Conservation (phyloP, 169 alveolate species). For the Babesia microti region DNA sequence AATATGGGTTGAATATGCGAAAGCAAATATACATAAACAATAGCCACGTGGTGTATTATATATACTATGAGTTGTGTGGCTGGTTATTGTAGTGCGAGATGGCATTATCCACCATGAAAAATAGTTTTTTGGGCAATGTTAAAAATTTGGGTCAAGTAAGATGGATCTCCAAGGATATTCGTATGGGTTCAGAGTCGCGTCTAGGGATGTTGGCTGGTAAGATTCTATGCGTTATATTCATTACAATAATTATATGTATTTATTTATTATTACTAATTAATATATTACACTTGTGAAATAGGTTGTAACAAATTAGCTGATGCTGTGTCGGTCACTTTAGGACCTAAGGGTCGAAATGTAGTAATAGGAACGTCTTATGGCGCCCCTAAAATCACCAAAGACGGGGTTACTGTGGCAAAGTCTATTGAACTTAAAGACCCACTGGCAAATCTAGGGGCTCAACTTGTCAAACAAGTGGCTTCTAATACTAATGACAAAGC, state of each 20-base stretch:
- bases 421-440: conserved; percentile 88
- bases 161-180: conserved; percentile 50
- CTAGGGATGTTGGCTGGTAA: conserved; percentile 58
- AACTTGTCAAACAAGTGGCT: conserved; percentile 93
- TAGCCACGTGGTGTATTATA: too few species aligned
- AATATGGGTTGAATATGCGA: too few species aligned
- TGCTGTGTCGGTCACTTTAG: conserved; percentile 97
- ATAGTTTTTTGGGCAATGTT: too few species aligned
- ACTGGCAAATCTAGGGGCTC: conserved; percentile 94
- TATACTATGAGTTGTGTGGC: too few species aligned
- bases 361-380: conserved; percentile 88
- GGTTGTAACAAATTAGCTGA: conserved; percentile 92
- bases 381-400: conserved; percentile 96
- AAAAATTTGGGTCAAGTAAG: conserved; percentile 24
- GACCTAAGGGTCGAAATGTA: conserved; percentile 98
- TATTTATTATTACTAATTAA: too few species aligned
- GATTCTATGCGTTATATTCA: neutral
- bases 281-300: too few species aligned
- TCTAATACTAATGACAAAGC: conserved; percentile 93
- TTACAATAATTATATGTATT: neutral
- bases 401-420: conserved; percentile 99
- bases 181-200: conserved; percentile 58
- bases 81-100: too few species aligned
- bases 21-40: too few species aligned
- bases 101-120: too few species aligned